Evolutionary conservation across 1,284 basidiomycete genomes (phyloP).

Genomic region (Irpex lacteus): DNA sequence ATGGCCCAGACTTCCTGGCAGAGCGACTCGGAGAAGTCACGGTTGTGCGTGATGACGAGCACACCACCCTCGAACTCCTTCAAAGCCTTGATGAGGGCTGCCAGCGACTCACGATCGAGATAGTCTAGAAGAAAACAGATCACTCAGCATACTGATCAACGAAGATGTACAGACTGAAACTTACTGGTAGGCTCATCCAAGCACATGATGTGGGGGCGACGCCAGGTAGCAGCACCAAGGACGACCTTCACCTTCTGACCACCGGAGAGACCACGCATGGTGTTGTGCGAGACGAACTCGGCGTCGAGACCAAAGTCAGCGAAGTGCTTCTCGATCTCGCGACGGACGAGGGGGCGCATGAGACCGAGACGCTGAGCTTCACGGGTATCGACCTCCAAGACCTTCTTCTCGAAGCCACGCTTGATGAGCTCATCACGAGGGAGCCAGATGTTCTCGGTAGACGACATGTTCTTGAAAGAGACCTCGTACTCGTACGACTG

Average conservation of each 20-base stretch:
- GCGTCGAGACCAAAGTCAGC: slow-evolving; percentile 95
- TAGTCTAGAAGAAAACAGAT: slow-evolving; percentile 61
- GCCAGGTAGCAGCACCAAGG: slow-evolving; percentile 97
- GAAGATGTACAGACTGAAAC: slow-evolving; percentile 24
- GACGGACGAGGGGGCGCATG: slow-evolving; percentile 93
- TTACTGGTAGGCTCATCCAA: slow-evolving; percentile 94
- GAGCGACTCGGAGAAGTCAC: slow-evolving; percentile 95
- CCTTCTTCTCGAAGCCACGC: slow-evolving; percentile 99
- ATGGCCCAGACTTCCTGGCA: slow-evolving; percentile 94
- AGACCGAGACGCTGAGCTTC: slow-evolving; percentile 97
- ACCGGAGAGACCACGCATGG: slow-evolving; percentile 96
- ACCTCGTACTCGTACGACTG: slow-evolving; percentile 98
- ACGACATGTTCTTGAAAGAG: slow-evolving; percentile 88
- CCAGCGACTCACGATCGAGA: slow-evolving; percentile 96
- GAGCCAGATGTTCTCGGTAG: slow-evolving; percentile 96
- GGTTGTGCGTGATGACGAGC: slow-evolving; percentile 95
- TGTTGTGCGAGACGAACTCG: slow-evolving; percentile 96
- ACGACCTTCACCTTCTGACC: slow-evolving; percentile 99
- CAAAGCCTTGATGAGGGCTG: slow-evolving; percentile 93
- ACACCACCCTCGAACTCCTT: slow-evolving; percentile 98
- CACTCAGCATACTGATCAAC: slow-evolving; percentile 13
- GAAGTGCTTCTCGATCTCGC: slow-evolving; percentile 98
- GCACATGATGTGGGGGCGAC: slow-evolving; percentile 96
- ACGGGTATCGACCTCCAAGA: slow-evolving; percentile 94
- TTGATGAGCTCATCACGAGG: slow-evolving; percentile 95